A percentile compares a stretch with the other conserved stretches of the same genome.
phyloP scores from a whole-genome alignment of 1,284 basidiomycete genomes.

The Marasmius oreades region DNA sequence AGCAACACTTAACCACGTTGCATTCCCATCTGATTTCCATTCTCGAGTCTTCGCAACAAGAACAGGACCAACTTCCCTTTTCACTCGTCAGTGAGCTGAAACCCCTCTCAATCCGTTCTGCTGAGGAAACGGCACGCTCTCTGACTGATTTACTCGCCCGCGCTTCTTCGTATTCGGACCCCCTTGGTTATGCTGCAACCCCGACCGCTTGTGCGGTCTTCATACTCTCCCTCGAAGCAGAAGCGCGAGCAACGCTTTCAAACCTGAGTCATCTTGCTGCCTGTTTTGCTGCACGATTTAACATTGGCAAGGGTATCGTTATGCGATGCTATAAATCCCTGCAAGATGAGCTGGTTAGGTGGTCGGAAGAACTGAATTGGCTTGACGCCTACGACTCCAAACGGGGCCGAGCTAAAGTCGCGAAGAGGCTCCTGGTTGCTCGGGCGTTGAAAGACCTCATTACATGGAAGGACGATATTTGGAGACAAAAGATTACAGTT shows the following conservation, averaged over 20 bases:
- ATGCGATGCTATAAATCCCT: conserved; percentile 66
- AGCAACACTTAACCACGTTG: conserved; percentile 23
- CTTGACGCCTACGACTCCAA: conserved; percentile 45
- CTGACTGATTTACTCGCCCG: conserved; percentile 51
- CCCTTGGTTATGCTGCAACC: conserved; percentile 35
- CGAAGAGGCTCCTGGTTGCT: conserved; percentile 59
- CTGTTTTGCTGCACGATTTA: conserved; percentile 47
- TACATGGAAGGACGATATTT: conserved; percentile 61
- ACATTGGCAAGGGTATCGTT: conserved; percentile 48
- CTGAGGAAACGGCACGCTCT: conserved; percentile 51
- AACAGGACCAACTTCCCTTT: conserved; percentile 29
- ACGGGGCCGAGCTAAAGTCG: conserved; percentile 48
- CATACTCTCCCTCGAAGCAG: conserved; percentile 70
- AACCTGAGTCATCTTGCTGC: conserved; percentile 52
- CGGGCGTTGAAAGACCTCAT: conserved; percentile 63
- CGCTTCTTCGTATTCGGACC: conserved; percentile 29
- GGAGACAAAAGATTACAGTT: conserved; percentile 37
- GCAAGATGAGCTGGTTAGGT: conserved; percentile 54
- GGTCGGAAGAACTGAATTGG: conserved; percentile 69
- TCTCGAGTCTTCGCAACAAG: conserved; percentile 36
- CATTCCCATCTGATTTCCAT: conserved; percentile 27
- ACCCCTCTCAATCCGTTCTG: conserved; percentile 40
- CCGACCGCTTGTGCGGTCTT: conserved; percentile 66
- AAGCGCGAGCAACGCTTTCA: conserved; percentile 50
- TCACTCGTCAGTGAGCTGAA: conserved; percentile 37